Percentiles rank a stretch among this genome's conserved stretches.
Evolutionary conservation across 345 rosid genomes (phyloP).

Genomic region (Carallia pectinifolia): DNA sequence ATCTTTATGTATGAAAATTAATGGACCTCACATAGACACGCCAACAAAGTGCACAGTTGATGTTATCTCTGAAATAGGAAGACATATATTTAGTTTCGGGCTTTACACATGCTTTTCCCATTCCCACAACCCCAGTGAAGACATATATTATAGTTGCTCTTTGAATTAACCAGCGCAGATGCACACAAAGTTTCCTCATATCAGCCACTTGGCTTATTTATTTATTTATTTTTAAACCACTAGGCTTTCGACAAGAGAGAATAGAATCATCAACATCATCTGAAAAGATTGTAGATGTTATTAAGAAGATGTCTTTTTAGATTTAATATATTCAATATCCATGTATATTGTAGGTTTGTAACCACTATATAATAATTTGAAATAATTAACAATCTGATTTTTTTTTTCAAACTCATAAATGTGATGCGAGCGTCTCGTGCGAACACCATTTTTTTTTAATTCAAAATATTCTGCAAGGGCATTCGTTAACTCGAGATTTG

Average conservation of each 20-base stretch:
- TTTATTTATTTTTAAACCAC: neutral
- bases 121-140: too few species aligned
- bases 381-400: too few species aligned
- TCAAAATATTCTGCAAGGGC: too few species aligned
- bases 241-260: neutral
- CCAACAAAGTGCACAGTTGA: slow-evolving; percentile 14
- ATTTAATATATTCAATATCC: too few species aligned
- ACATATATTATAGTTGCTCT: too few species aligned
- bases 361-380: too few species aligned
- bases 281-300: neutral
- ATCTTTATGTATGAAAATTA: neutral
- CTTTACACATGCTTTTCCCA: too few species aligned
- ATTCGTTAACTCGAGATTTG: too few species aligned
- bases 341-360: too few species aligned
- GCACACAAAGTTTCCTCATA: neutral
- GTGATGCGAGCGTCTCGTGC: too few species aligned
- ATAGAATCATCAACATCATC: slow-evolving; percentile 5
- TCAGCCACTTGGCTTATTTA: neutral
- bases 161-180: neutral
- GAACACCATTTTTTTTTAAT: too few species aligned
- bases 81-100: neutral
- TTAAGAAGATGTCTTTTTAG: neutral
- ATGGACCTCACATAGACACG: slow-evolving; percentile 9
- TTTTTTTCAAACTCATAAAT: too few species aligned
- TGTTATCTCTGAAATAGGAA: slow-evolving; percentile 6